Evolutionary conservation across 2,329 filamentous ascomycete species (phyloP).

Genomic region (Blumeria graminis): DNA sequence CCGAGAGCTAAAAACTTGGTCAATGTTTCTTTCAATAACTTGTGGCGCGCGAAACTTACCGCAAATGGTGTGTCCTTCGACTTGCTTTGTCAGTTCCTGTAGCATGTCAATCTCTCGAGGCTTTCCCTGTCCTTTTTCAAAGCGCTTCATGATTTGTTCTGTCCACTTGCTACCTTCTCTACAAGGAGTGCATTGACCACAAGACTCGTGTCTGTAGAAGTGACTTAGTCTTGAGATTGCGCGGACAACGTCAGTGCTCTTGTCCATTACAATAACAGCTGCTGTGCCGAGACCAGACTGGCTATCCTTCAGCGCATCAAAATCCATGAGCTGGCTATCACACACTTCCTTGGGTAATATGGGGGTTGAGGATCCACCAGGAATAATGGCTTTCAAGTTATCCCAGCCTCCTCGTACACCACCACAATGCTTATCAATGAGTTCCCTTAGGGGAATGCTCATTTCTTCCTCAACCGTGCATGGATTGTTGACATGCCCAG

Average conservation of each 20-base stretch:
- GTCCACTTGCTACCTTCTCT: constrained; percentile 98
- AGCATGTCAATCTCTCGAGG: constrained; percentile 97
- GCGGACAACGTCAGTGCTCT: constrained; percentile 85
- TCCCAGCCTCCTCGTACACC: constrained; percentile 95
- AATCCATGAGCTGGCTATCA: constrained; percentile 96
- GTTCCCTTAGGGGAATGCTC: constrained; percentile 85
- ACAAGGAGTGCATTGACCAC: constrained; percentile 98
- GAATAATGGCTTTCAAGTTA: constrained; percentile 85
- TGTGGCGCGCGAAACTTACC: constrained; percentile 28
- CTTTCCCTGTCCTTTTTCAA: constrained; percentile 73
- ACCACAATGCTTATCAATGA: constrained; percentile 96
- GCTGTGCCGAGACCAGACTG: constrained; percentile 94
- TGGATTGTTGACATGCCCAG: constrained; percentile 95
- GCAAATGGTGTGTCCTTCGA: constrained; percentile 97
- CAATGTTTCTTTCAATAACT: neutral
- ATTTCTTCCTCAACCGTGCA: constrained; percentile 98
- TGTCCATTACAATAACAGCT: constrained; percentile 97
- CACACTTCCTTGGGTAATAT: constrained; percentile 78
- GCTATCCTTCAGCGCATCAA: constrained; percentile 91
- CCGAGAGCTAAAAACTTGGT: constrained; percentile 39
- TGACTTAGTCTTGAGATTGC: constrained; percentile 80
- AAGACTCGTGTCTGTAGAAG: constrained; percentile 97
- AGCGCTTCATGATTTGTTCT: constrained; percentile 93
- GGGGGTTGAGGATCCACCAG: constrained; percentile 87
- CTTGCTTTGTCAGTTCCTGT: constrained; percentile 96